Evolutionary conservation across 345 rosid species (phyloP).

Genomic region (Linum tenue): DNA sequence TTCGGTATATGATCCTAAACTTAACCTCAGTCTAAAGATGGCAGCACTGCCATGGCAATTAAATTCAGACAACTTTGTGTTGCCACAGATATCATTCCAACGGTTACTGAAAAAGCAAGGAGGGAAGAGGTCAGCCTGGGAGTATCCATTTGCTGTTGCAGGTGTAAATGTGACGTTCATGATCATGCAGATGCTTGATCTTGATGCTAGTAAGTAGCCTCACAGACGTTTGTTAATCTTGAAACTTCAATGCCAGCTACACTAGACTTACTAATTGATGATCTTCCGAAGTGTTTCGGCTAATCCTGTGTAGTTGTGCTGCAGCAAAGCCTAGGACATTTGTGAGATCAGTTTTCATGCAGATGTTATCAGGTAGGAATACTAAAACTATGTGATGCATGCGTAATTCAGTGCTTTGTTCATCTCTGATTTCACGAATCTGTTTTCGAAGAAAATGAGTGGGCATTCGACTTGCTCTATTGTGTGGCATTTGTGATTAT

Average conservation of each 20-base stretch:
- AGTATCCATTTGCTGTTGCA: constrained; percentile 95
- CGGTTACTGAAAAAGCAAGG: constrained; percentile 54
- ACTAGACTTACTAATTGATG: background rate
- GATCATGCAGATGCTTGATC: constrained; percentile 96
- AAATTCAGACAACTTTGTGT: background rate
- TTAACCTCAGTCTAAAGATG: background rate
- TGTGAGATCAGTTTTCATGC: constrained; percentile 63
- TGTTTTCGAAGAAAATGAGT: constrained; percentile 55
- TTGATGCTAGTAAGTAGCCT: constrained; percentile 59
- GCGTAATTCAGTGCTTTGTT: background rate
- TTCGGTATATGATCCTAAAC: constrained; percentile 34
- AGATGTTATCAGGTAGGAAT: constrained; percentile 70
- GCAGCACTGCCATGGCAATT: no score
- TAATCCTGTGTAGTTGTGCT: constrained; percentile 6
- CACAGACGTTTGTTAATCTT: background rate
- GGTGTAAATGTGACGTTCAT: constrained; percentile 93
- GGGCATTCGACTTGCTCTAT: constrained; percentile 91
- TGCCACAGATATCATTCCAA: constrained; percentile 65
- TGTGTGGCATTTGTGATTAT: constrained; percentile 77
- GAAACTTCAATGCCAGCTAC: background rate
- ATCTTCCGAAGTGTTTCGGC: constrained; percentile 8
- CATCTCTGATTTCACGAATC: background rate
- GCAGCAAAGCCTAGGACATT: constrained; percentile 79
- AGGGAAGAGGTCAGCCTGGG: constrained; percentile 85
- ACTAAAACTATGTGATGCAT: background rate